Conservation (phyloP, 31 red algal genomes). For the Bonnemaisonia californica region DNA sequence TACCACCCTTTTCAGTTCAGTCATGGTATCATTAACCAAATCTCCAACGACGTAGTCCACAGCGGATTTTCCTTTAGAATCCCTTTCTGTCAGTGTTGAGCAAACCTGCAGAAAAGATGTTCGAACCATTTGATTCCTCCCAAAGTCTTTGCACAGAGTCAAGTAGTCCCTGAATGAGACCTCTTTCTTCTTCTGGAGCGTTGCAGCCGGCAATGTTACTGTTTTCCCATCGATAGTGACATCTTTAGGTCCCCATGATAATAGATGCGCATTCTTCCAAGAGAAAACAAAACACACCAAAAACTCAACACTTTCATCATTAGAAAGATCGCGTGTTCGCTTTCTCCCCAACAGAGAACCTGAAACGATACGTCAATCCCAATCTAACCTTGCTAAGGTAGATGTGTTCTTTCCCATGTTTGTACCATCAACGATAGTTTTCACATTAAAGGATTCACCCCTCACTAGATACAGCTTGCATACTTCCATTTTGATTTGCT, state of each 20-base stretch:
- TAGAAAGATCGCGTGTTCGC: not conserved
- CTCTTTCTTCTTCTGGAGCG: not conserved
- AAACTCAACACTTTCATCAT: not conserved
- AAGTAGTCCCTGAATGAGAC: not conserved
- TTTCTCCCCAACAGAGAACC: not conserved
- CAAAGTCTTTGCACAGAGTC: not conserved
- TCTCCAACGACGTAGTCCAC: conserved; percentile 13
- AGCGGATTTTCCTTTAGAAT: conserved; percentile 8
- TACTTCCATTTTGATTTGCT: not conserved
- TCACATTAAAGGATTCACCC: not conserved
- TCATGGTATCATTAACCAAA: not conserved
- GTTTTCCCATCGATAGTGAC: not conserved
- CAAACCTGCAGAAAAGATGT: not conserved
- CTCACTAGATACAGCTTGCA: not conserved
- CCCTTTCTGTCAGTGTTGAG: not conserved
- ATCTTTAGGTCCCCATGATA: conserved; percentile 17
- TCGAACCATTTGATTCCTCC: not conserved
- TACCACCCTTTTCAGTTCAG: conserved; percentile 7
- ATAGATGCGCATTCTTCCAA: not conserved
- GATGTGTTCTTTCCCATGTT: no score
- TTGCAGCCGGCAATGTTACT: not conserved
- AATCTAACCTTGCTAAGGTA: no score
- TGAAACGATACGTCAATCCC: not conserved
- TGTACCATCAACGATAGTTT: not conserved
- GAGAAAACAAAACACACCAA: not conserved